Percentiles rank a stretch among this genome's conserved stretches.
Conservation (phyloP, 441 rosid genomes). For the Kokia cookei region DNA sequence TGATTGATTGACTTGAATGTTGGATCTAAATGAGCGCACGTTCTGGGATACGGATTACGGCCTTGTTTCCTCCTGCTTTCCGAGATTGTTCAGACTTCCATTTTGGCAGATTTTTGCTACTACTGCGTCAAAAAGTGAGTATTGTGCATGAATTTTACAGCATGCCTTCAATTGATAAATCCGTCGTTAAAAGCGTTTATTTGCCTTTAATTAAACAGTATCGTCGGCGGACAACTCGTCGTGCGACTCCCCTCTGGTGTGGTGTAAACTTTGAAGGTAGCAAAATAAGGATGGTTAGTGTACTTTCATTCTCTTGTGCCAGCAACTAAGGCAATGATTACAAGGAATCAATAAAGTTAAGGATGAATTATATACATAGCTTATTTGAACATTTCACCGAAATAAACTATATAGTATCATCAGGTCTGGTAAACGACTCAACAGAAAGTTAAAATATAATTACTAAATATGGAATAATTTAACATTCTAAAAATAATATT, state of each 20-base stretch:
- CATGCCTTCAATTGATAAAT: neutral
- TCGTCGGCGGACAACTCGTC: conserved; percentile 59
- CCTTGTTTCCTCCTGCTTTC: conserved; percentile 61
- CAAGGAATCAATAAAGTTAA: neutral
- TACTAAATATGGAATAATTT: too few species aligned
- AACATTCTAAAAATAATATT: too few species aligned
- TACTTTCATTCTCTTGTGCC: neutral
- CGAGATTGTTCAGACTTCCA: conserved; percentile 55
- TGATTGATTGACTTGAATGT: neutral
- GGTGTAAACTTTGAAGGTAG: conserved; percentile 23
- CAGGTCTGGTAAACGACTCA: neutral
- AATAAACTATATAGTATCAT: neutral
- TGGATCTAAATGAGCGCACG: neutral
- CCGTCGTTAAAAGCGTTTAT: neutral
- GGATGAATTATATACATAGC: neutral
- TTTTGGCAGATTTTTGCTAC: conserved; percentile 65
- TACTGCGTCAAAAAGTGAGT: conserved; percentile 55
- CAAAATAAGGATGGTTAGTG: neutral
- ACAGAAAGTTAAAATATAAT: neutral
- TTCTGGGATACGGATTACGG: conserved; percentile 61
- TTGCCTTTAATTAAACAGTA: conserved; percentile 20
- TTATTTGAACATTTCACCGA: neutral
- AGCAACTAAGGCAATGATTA: neutral
- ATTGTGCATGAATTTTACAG: neutral
- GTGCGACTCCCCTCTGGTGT: conserved; percentile 61